Evolutionary conservation across 352 stramenopile species (phyloP).

Genomic region (Blastocystis hominis): DNA sequence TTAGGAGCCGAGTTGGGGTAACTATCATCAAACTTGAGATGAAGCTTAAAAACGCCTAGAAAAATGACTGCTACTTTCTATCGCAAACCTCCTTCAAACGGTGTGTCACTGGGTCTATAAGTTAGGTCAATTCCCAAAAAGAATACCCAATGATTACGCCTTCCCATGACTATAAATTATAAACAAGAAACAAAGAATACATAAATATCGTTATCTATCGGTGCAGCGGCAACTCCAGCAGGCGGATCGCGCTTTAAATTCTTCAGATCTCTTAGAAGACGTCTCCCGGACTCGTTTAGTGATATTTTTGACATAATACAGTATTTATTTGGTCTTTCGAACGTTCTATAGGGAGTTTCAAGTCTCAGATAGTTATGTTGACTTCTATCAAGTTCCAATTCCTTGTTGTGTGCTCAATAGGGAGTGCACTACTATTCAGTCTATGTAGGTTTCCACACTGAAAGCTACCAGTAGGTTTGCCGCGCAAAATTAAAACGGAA

Average conservation of each 20-base stretch:
- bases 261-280: slow-evolving; percentile 91
- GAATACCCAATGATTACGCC: slow-evolving; percentile 77
- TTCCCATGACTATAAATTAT: slow-evolving; percentile 64
- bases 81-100: slow-evolving; percentile 81
- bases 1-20: slow-evolving; percentile 98
- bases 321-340: not conserved
- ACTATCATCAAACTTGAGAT: slow-evolving; percentile 96
- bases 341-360: not conserved
- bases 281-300: slow-evolving; percentile 81
- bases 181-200: slow-evolving; percentile 67
- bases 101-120: slow-evolving; percentile 87
- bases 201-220: slow-evolving; percentile 98
- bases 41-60: slow-evolving; percentile 83
- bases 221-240: slow-evolving; percentile 85
- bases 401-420: no score
- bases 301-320: not conserved
- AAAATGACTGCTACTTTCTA: slow-evolving; percentile 19
- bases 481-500: not conserved
- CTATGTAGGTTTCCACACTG: no score
- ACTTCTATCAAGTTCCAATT: no score
- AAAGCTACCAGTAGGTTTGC: not conserved
- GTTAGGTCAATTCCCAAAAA: not conserved
- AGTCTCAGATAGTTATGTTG: no score
- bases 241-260: slow-evolving; percentile 94
- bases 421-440: no score